A percentile compares a stretch with the other conserved stretches of the same genome.
Evolutionary conservation across 129 eudicot genomes (phyloP).

Genomic region (Heracleum sosnowskyi): DNA sequence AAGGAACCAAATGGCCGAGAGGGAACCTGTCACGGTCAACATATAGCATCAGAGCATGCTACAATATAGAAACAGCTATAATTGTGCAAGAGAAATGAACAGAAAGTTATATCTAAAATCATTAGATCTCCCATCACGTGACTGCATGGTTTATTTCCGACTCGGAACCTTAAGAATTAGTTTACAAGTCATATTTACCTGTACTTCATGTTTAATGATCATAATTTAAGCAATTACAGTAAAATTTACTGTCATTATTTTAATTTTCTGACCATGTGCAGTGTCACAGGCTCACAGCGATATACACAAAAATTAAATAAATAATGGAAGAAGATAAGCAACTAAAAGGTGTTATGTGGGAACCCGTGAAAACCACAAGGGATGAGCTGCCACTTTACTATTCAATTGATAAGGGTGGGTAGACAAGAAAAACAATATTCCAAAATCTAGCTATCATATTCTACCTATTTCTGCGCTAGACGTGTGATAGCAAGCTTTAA

Average conservation of each 20-base stretch:
- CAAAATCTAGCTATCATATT: background rate
- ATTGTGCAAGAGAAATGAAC: background rate
- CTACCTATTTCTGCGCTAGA: background rate
- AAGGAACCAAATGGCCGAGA: conserved; percentile 84
- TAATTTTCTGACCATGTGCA: background rate
- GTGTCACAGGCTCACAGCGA: background rate
- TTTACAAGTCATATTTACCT: background rate
- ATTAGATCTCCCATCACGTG: background rate
- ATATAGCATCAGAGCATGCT: conserved; percentile 13
- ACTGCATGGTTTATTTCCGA: background rate
- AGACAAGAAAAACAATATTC: background rate
- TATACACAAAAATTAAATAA: background rate
- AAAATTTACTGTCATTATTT: background rate
- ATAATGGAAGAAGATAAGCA: background rate
- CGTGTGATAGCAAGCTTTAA: background rate
- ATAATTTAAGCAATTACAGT: background rate
- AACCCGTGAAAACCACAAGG: background rate
- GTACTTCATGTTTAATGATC: background rate
- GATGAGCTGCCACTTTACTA: background rate
- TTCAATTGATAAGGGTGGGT: background rate
- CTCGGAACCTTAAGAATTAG: background rate
- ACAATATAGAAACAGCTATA: conserved; percentile 11
- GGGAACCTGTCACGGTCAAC: conserved; percentile 49
- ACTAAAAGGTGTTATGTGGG: background rate
- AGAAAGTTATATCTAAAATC: background rate